Base-by-base conservation (phyloP, 257 asterid genomes). In the Fraxinus pennsylvanica region DNA sequence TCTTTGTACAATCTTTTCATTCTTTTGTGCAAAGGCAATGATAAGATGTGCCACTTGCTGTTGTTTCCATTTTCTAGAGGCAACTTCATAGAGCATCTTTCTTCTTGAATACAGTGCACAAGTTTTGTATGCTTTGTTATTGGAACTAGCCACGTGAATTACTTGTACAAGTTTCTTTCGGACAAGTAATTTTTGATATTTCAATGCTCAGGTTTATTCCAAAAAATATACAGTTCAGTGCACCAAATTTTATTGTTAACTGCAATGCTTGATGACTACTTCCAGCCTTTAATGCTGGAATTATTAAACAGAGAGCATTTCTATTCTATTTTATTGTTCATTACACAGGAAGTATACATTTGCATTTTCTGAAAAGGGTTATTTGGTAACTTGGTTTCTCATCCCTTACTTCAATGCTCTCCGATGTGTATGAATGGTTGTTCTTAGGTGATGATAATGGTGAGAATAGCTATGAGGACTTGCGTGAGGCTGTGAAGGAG, bases 401-500 rank as follows among this genome's bases (percentile, higher is more conserved):
- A 59, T 77, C 68, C 69, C 71, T 71, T 72, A 36, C 65, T 57
- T 38, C 73, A 22, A 76, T 78, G 69, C 66, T 76, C 68, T 80
- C 65, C 19, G 66, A 72, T 76, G 71, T 71, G n/a, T 78, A 61
- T 72, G 13, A 71, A 73, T 81, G 52, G 71, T 76, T 52, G 66
- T 81, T 74, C 10, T 78, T 83, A 86, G 96, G 30, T 61, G 68
- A 61, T 61, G 14, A 61, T 9, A 22, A 61, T 61, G 32, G 14
- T 61, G 68, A 90, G 75, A 82, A 73, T 47, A 76, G 81, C 76
- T 95, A 90, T 73, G 96, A 95, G 32, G 68, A 61, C 30, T 61
- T 61, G 68, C 68, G 33, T 5, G 6, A 21, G 68, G 68, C 33
- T 61, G 68, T 61, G 32, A 61, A 61, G 68, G 68, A 61, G 68